These are phyloP conservation scores for Dryadomyces sulphureus DNA, from an alignment of 2,329 filamentous ascomycete genomes.

Conservation along the genomic window DNA sequence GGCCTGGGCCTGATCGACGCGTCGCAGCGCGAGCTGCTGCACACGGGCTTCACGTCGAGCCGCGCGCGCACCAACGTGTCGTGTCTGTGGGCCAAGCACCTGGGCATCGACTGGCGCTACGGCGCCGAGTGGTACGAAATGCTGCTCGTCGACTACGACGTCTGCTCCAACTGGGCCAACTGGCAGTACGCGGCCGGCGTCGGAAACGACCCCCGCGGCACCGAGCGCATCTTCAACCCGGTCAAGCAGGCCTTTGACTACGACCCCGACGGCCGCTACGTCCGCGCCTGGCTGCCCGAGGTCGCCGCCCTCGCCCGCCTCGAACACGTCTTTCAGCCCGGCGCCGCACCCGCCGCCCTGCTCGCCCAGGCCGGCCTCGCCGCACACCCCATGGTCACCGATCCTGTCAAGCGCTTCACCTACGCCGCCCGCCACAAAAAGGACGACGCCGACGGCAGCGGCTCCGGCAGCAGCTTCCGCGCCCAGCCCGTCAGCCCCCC, in stretches of 20 bases:
- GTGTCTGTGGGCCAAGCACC: conserved; percentile 56
- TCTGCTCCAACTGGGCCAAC: conserved; percentile 64
- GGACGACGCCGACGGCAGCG: not conserved
- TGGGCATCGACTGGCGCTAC: conserved; percentile 64
- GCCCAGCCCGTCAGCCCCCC: not conserved
- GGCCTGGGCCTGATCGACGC: conserved; percentile 69
- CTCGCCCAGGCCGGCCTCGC: conserved; percentile 40
- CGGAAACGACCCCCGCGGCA: conserved; percentile 61
- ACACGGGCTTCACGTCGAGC: conserved; percentile 68
- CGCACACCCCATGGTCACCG: conserved; percentile 48
- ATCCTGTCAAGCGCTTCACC: conserved; percentile 50
- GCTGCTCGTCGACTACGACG: conserved; percentile 61
- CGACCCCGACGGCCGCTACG: conserved; percentile 53
- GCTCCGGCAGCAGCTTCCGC: no score
- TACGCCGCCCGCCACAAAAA: conserved; percentile 43
- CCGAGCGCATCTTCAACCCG: conserved; percentile 64
- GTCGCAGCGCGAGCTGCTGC: conserved; percentile 55
- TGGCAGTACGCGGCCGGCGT: conserved; percentile 75
- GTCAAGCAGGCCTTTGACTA: conserved; percentile 72
- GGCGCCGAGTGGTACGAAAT: conserved; percentile 66
- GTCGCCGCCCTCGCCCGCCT: conserved; percentile 20
- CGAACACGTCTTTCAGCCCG: conserved; percentile 54
- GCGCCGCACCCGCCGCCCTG: conserved; percentile 45
- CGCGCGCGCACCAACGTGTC: conserved; percentile 64
- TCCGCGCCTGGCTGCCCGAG: conserved; percentile 61